Percentiles rank a stretch among this genome's conserved stretches.
phyloP scores from a whole-genome alignment of 148 eudicot genomes.

The Camellia lanceoleosa region DNA sequence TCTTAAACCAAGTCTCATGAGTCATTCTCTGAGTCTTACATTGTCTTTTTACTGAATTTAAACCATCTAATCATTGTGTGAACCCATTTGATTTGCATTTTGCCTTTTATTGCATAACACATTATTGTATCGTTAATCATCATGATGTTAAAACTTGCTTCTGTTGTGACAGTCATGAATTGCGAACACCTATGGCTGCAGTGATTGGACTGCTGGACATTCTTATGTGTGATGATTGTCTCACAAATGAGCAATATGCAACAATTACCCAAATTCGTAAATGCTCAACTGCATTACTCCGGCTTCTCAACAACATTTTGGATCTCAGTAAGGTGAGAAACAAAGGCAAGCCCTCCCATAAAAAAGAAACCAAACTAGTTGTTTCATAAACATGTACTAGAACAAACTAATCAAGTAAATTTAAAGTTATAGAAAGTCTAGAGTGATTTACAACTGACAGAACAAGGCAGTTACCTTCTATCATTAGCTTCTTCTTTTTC shows the following conservation, averaged over 20 bases:
- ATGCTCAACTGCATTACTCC: slow-evolving; percentile 86
- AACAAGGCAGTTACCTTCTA: background rate
- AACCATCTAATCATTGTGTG: background rate
- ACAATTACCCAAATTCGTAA: slow-evolving; percentile 83
- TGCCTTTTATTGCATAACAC: background rate
- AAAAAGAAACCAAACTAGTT: background rate
- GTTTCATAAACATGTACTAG: background rate
- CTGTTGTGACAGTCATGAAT: slow-evolving; percentile 70
- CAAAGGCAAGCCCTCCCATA: background rate
- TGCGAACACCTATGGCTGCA: slow-evolving; percentile 99
- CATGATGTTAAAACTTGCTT: background rate
- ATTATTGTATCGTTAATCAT: background rate
- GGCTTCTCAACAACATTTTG: slow-evolving; percentile 93
- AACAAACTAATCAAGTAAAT: background rate
- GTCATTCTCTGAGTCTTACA: background rate
- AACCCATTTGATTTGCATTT: background rate
- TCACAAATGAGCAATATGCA: slow-evolving; percentile 80
- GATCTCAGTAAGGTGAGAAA: slow-evolving; percentile 85
- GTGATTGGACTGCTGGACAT: slow-evolving; percentile 96
- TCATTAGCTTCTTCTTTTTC: background rate
- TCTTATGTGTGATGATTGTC: slow-evolving; percentile 76
- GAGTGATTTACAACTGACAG: background rate
- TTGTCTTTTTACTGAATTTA: background rate
- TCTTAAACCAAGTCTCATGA: background rate
- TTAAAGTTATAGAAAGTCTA: background rate